These are phyloP conservation scores for Barnettozyma sp. DNA, from an alignment of 805 yeast genomes.

Conservation along the genomic window DNA sequence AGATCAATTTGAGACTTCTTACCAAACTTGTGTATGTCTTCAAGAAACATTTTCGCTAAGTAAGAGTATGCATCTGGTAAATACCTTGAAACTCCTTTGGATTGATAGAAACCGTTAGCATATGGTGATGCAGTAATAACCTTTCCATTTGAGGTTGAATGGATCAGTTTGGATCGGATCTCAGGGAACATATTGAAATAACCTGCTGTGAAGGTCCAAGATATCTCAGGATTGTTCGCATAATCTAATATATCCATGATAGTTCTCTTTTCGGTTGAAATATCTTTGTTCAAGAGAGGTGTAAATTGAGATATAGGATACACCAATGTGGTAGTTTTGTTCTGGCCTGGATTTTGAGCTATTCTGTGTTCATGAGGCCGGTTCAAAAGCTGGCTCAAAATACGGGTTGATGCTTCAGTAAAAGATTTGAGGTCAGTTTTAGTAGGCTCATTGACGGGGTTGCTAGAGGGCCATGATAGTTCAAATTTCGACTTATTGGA, in stretches of 20 bases:
- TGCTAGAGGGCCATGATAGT: conserved; percentile 68
- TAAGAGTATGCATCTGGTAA: conserved; percentile 84
- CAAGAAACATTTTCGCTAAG: conserved; percentile 62
- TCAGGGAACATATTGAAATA: conserved; percentile 87
- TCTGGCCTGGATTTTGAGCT: conserved; percentile 8
- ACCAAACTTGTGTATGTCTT: conserved; percentile 37
- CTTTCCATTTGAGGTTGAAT: conserved; percentile 52
- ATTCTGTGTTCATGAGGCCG: conserved; percentile 2
- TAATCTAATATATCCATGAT: conserved; percentile 54
- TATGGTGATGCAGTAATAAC: conserved; percentile 89
- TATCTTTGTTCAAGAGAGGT: conserved; percentile 60
- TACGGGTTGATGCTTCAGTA: conserved; percentile 45
- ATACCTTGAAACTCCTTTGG: conserved; percentile 72
- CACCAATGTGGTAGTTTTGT: conserved; percentile 54
- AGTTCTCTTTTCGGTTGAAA: conserved; percentile 78
- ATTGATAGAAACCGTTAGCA: conserved; percentile 88
- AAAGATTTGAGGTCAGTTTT: conserved; percentile 44
- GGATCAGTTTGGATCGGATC: conserved; percentile 50
- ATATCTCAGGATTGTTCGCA: conserved; percentile 45
- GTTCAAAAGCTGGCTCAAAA: conserved; percentile 56
- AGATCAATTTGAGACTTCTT: conserved; percentile 44
- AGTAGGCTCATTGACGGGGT: conserved; percentile 62
- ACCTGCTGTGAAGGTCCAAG: conserved; percentile 93
- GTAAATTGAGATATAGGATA: conserved; percentile 91
- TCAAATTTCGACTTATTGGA: conserved; percentile 42